Percentiles rank a stretch among this genome's conserved stretches.
phyloP scores from a whole-genome alignment of 768 basidiomycete genomes.

The Gautieria morchelliformis region DNA sequence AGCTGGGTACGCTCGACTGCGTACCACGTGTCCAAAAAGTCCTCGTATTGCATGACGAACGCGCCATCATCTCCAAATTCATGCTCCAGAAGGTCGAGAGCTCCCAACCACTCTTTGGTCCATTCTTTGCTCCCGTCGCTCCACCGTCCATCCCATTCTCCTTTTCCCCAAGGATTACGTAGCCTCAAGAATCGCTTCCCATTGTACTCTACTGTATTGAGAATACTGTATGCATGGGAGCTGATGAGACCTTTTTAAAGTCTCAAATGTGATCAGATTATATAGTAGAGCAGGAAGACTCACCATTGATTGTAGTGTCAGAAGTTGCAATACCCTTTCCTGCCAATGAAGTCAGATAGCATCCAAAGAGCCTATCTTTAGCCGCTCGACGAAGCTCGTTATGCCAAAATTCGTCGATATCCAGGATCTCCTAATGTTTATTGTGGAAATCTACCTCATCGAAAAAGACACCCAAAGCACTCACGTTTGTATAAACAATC shows the following conservation, averaged over 20 bases:
- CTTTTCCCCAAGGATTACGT: conserved; percentile 29
- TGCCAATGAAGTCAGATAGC: conserved; percentile 28
- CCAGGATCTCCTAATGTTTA: conserved; percentile 36
- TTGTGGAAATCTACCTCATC: background rate
- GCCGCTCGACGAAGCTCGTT: conserved; percentile 43
- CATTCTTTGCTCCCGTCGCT: conserved; percentile 21
- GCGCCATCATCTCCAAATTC: conserved; percentile 20
- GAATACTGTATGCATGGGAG: conserved; percentile 37
- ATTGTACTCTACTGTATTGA: conserved; percentile 33
- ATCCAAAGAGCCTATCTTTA: conserved; percentile 43
- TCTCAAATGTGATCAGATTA: background rate
- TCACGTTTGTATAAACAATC: conserved; percentile 3
- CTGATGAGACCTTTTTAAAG: conserved; percentile 2
- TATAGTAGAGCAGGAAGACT: background rate
- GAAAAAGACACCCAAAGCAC: background rate
- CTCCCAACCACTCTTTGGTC: conserved; percentile 30
- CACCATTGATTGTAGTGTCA: conserved; percentile 4
- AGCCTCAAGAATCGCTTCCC: conserved; percentile 40
- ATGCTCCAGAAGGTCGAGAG: conserved; percentile 27
- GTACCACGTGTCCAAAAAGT: conserved; percentile 35
- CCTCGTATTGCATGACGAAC: conserved; percentile 26
- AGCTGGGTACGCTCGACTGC: conserved; percentile 35
- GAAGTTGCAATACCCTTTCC: conserved; percentile 3
- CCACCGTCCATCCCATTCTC: conserved; percentile 14
- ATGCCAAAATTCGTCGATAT: conserved; percentile 41